A percentile compares a stretch with the other conserved stretches of the same genome.
Evolutionary conservation across 352 stramenopile genomes (phyloP).

Genomic region (Thalassiosira hispida): DNA sequence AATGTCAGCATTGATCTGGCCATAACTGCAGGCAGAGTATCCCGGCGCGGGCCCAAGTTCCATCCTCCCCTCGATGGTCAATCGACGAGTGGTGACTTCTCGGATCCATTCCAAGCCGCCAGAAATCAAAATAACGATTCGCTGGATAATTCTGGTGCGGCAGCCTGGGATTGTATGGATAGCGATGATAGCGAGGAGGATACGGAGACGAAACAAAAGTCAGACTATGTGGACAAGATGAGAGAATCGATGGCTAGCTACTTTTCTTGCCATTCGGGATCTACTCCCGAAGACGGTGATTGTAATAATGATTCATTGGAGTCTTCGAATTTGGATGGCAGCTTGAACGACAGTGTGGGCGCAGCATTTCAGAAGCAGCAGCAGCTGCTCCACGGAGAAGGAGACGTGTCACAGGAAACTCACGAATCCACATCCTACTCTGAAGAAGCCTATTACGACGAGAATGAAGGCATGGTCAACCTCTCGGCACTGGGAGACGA

Average conservation of each 20-base stretch:
- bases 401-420: conserved; percentile 10
- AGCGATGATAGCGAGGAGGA: conserved; percentile 7
- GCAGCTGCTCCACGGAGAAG: background rate
- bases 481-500: conserved; percentile 5
- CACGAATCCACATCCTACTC: conserved; percentile 11
- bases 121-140: background rate
- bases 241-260: conserved; percentile 24
- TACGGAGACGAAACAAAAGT: background rate
- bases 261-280: conserved; percentile 16
- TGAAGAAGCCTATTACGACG: background rate
- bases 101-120: background rate
- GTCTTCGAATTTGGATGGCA: background rate
- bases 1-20: conserved; percentile 16
- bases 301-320: conserved; percentile 1
- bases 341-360: background rate
- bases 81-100: background rate
- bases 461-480: conserved; percentile 4
- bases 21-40: conserved; percentile 1
- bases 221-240: conserved; percentile 28
- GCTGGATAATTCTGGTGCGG: background rate
- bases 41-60: background rate
- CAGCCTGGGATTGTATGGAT: conserved; percentile 7
- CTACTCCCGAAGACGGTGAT: conserved; percentile 2
- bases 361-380: background rate
- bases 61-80: background rate